Evolutionary conservation across 1,139 yeast genomes (phyloP).

Genomic region (Tardiomyces digboiensis): DNA sequence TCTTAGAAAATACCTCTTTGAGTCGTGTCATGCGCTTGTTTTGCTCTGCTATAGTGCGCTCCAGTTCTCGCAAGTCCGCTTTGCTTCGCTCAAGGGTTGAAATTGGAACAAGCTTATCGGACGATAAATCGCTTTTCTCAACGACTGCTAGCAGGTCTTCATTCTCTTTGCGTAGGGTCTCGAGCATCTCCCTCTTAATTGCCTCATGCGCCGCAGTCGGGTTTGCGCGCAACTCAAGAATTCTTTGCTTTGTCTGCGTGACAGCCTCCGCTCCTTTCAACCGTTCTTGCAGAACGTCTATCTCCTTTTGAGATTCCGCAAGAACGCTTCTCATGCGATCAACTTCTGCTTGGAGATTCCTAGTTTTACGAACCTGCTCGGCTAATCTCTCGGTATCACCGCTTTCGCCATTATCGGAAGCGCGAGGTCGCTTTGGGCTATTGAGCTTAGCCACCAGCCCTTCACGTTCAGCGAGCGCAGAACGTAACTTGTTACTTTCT

Average conservation of each 20-base stretch:
- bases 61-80: constrained; percentile 41
- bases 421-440: background rate
- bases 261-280: constrained; percentile 28
- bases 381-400: background rate
- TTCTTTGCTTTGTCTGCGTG: constrained; percentile 36
- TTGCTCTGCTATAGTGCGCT: constrained; percentile 40
- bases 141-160: constrained; percentile 32
- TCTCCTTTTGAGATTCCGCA: constrained; percentile 12
- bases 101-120: constrained; percentile 38
- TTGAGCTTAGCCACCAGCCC: background rate
- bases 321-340: constrained; percentile 7
- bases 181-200: constrained; percentile 46
- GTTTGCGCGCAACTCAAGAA: constrained; percentile 57
- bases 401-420: background rate
- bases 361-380: background rate
- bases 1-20: constrained; percentile 53
- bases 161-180: constrained; percentile 50
- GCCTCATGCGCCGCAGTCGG: constrained; percentile 61
- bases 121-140: constrained; percentile 14
- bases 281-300: constrained; percentile 28
- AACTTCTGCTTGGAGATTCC: constrained; percentile 10
- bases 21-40: constrained; percentile 52
- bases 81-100: constrained; percentile 58
- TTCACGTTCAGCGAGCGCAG: background rate
- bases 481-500: background rate